These are phyloP conservation scores for Ehretia macrophylla DNA, from an alignment of 257 asterid species.

Conservation along the genomic window DNA sequence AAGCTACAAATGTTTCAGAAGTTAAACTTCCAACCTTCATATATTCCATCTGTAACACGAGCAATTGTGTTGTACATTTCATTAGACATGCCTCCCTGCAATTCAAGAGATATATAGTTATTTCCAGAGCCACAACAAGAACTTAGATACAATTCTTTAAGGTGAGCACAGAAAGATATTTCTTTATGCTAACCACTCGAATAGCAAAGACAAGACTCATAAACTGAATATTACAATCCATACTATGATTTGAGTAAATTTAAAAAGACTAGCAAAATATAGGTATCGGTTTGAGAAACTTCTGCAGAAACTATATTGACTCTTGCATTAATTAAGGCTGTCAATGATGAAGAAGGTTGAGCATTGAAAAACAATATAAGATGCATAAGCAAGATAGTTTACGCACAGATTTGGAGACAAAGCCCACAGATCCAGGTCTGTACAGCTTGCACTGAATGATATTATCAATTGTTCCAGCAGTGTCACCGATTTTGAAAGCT, in stretches of 20 bases:
- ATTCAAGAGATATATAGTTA: slow-evolving; percentile 19
- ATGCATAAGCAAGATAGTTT: slow-evolving; percentile 7
- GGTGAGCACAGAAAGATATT: background rate
- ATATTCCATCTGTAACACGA: slow-evolving; percentile 94
- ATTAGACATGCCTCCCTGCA: slow-evolving; percentile 99
- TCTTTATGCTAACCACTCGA: too few relatives aligned
- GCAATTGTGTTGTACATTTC: slow-evolving; percentile 93
- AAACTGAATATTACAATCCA: too few relatives aligned
- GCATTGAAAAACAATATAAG: too few relatives aligned
- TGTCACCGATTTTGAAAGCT: slow-evolving; percentile 97
- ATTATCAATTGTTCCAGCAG: slow-evolving; percentile 98
- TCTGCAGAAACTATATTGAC: too few relatives aligned
- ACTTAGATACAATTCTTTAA: slow-evolving; percentile 1
- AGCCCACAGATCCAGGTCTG: slow-evolving; percentile 98
- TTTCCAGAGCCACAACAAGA: slow-evolving; percentile 5
- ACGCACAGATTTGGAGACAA: slow-evolving; percentile 96
- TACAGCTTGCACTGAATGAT: slow-evolving; percentile 88
- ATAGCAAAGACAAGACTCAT: background rate
- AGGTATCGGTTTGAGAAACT: too few relatives aligned
- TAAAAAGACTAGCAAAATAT: too few relatives aligned
- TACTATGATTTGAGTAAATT: too few relatives aligned
- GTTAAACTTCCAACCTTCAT: slow-evolving; percentile 63
- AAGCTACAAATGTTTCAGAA: slow-evolving; percentile 7
- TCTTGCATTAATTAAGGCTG: background rate
- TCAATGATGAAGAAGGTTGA: background rate